These are phyloP conservation scores for Cornus suecica DNA, from an alignment of 148 eudicot genomes.

Conservation along the genomic window DNA sequence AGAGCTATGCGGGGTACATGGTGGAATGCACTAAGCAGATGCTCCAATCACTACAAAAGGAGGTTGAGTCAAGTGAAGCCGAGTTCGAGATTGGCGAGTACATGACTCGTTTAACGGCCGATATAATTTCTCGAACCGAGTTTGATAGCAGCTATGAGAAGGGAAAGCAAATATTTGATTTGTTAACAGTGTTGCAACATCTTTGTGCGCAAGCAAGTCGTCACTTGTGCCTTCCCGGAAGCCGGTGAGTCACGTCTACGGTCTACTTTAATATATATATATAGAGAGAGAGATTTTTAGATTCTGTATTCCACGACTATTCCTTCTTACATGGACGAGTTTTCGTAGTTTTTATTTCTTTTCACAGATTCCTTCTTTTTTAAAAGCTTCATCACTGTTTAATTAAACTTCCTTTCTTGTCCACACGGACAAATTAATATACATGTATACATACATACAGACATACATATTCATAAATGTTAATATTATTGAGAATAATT, in stretches of 20 bases:
- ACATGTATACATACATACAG: no score
- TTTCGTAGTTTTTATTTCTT: background rate
- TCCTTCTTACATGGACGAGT: background rate
- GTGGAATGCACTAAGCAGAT: slow-evolving; percentile 72
- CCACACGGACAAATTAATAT: no score
- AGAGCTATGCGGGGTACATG: slow-evolving; percentile 82
- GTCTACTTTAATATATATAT: no score
- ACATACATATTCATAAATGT: no score
- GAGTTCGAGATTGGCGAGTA: slow-evolving; percentile 86
- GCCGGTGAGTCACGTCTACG: slow-evolving; percentile 44
- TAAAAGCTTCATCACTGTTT: background rate
- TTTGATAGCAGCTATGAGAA: slow-evolving; percentile 78
- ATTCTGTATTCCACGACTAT: no score
- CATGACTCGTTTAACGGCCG: slow-evolving; percentile 70
- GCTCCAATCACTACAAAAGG: slow-evolving; percentile 46
- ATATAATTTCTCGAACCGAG: slow-evolving; percentile 78
- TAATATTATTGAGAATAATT: no score
- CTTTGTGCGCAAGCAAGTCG: slow-evolving; percentile 83
- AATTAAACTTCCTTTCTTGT: background rate
- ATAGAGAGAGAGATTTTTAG: no score
- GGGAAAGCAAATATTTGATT: slow-evolving; percentile 71
- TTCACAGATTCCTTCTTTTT: background rate
- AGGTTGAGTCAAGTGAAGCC: slow-evolving; percentile 22
- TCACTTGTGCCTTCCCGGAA: slow-evolving; percentile 82
- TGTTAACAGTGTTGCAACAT: slow-evolving; percentile 54